These are phyloP conservation scores for Penicillium pulvis DNA, from an alignment of 495 filamentous ascomycete species.

Conservation along the genomic window DNA sequence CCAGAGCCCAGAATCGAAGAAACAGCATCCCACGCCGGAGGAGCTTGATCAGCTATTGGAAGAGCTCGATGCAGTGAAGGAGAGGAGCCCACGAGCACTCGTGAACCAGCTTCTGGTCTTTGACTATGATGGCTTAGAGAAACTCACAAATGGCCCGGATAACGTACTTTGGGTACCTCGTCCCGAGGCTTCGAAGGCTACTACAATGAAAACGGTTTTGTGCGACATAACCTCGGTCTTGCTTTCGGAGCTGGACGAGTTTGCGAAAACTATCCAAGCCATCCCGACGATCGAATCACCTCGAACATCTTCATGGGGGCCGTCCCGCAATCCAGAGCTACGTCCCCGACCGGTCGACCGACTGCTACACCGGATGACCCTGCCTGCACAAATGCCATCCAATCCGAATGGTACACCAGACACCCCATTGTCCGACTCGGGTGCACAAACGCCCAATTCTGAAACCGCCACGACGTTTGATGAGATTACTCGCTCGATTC, in stretches of 20 bases:
- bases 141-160: constrained; percentile 44
- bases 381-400: constrained; percentile 64
- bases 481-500: constrained; percentile 60
- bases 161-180: constrained; percentile 73
- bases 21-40: constrained; percentile 38
- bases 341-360: constrained; percentile 48
- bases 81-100: constrained; percentile 72
- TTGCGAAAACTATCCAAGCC: constrained; percentile 82
- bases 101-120: constrained; percentile 80
- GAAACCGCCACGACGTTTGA: constrained; percentile 73
- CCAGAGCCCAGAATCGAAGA: constrained; percentile 34
- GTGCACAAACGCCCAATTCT: constrained; percentile 47
- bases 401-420: constrained; percentile 54
- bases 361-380: constrained; percentile 71
- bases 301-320: constrained; percentile 48
- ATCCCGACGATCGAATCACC: constrained; percentile 81
- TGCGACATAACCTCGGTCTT: constrained; percentile 86
- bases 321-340: constrained; percentile 46
- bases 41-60: constrained; percentile 65
- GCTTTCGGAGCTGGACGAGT: constrained; percentile 82
- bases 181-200: constrained; percentile 67
- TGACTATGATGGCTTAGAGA: constrained; percentile 57
- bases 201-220: constrained; percentile 93
- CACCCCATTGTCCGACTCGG: constrained; percentile 50
- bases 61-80: constrained; percentile 56